These are phyloP conservation scores for Fusarium sp. DNA, from an alignment of 2,329 filamentous ascomycete genomes.

Conservation along the genomic window DNA sequence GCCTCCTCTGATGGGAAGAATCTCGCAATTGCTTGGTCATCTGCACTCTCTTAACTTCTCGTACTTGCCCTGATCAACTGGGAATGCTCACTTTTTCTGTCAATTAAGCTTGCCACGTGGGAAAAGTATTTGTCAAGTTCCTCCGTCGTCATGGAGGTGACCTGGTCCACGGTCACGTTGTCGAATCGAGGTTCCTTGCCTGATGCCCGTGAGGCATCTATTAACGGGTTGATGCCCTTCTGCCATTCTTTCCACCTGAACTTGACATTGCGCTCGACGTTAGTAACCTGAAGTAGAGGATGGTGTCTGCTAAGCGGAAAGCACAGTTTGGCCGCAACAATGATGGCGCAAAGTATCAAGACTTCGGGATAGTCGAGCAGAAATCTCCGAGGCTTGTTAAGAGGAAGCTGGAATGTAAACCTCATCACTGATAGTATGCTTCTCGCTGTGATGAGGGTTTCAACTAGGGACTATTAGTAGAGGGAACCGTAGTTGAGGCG, in stretches of 20 bases:
- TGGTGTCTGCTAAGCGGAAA: slow-evolving; percentile 80
- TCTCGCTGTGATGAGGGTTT: slow-evolving; percentile 57
- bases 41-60: slow-evolving; percentile 38
- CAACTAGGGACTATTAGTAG: slow-evolving; percentile 65
- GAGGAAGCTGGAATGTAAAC: slow-evolving; percentile 69
- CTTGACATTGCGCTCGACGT: slow-evolving; percentile 30
- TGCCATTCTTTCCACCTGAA: slow-evolving; percentile 84
- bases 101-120: slow-evolving; percentile 53
- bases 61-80: too few relatives aligned
- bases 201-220: slow-evolving; percentile 27
- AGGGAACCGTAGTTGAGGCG: neutral
- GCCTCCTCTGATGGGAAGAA: slow-evolving; percentile 56
- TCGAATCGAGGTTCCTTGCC: slow-evolving; percentile 58
- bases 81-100: slow-evolving; percentile 52
- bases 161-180: slow-evolving; percentile 72
- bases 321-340: slow-evolving; percentile 84
- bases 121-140: slow-evolving; percentile 78
- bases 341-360: slow-evolving; percentile 77
- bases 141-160: slow-evolving; percentile 72
- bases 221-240: slow-evolving; percentile 58
- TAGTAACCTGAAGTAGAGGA: slow-evolving; percentile 49
- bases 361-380: slow-evolving; percentile 80
- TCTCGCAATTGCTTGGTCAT: slow-evolving; percentile 48
- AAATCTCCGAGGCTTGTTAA: slow-evolving; percentile 60
- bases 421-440: slow-evolving; percentile 66